Conservation (phyloP, 441 rosid species). For the Pelargonium fulgidum region DNA sequence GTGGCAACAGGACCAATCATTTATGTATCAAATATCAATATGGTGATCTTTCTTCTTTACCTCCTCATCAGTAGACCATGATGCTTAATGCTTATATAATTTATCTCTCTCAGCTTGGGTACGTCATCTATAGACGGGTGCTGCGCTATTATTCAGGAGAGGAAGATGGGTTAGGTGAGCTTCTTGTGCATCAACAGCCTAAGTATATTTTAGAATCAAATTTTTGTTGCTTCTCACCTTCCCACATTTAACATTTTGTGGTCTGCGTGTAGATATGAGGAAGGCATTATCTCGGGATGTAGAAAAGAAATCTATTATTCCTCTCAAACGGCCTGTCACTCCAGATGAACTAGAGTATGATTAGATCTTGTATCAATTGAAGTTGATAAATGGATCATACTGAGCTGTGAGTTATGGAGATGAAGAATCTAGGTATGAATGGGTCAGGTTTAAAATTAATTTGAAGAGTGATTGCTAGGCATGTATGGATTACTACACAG, state of each 20-base stretch:
- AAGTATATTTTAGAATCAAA: neutral
- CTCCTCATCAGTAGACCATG: neutral
- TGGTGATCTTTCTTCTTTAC: neutral
- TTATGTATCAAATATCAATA: neutral
- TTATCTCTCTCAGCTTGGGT: slow-evolving; percentile 56
- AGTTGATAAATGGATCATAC: neutral
- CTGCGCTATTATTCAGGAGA: slow-evolving; percentile 90
- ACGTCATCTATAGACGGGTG: slow-evolving; percentile 80
- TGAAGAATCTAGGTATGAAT: neutral
- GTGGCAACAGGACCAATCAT: neutral
- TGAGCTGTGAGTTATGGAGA: neutral
- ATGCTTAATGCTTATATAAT: slow-evolving; percentile 11
- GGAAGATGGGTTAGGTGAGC: slow-evolving; percentile 84
- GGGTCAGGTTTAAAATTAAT: neutral
- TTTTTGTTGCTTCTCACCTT: neutral
- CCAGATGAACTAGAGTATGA: slow-evolving; percentile 89
- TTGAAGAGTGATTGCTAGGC: neutral
- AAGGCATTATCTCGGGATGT: slow-evolving; percentile 87
- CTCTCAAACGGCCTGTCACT: slow-evolving; percentile 82
- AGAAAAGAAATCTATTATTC: slow-evolving; percentile 76
- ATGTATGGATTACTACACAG: neutral
- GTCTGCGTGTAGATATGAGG: slow-evolving; percentile 66
- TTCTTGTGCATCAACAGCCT: neutral
- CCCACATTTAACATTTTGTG: slow-evolving; percentile 7
- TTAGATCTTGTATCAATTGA: slow-evolving; percentile 23